phyloP scores from a whole-genome alignment of 768 basidiomycete species.

The Rickenella mellea region DNA sequence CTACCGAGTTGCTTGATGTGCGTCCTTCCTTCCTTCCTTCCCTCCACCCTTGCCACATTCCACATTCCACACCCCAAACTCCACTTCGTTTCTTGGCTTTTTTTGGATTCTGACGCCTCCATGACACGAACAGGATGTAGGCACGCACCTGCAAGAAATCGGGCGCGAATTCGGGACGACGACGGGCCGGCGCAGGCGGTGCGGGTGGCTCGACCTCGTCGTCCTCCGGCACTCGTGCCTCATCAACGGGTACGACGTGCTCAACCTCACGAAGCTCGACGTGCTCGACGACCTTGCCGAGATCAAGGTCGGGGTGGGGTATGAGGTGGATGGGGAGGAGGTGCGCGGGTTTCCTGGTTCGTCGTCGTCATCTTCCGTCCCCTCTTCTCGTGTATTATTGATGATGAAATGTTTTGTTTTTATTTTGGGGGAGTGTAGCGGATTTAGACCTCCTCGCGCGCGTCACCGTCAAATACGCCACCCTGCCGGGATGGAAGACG shows the following conservation, averaged over 20 bases:
- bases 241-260: constrained; percentile 90
- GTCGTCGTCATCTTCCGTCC: constrained; percentile 18
- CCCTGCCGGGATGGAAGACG: constrained; percentile 84
- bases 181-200: constrained; percentile 85
- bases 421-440: constrained; percentile 34
- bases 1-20: constrained; percentile 89
- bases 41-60: too few relatives aligned
- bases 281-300: constrained; percentile 76
- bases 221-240: constrained; percentile 86
- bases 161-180: constrained; percentile 89
- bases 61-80: too few relatives aligned
- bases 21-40: constrained; percentile 15
- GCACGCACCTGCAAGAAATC: constrained; percentile 85
- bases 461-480: constrained; percentile 82
- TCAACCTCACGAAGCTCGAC: constrained; percentile 97
- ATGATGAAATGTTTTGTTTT: background rate
- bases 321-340: constrained; percentile 68
- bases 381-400: background rate
- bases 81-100: too few relatives aligned
- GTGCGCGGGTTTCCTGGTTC: constrained; percentile 81
- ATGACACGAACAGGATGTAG: constrained; percentile 46
- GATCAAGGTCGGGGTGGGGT: constrained; percentile 83
- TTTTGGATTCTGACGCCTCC: background rate
- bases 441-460: constrained; percentile 72
- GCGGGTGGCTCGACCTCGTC: constrained; percentile 97